phyloP scores from a whole-genome alignment of 805 yeast genomes.

The Blastobotrys parvus region DNA sequence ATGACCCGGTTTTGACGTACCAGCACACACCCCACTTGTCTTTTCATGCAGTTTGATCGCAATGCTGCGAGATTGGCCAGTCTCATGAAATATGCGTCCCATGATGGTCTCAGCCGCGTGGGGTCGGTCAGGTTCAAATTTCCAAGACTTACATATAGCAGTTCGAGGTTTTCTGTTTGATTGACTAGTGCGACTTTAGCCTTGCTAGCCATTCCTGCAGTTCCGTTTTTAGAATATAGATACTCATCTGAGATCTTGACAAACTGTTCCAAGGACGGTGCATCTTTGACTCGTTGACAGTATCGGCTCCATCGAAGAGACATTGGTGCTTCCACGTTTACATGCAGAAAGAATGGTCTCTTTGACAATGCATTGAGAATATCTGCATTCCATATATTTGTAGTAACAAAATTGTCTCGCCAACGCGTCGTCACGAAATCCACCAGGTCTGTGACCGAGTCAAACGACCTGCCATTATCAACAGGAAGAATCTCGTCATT shows the following conservation, averaged over 20 bases:
- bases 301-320: conserved; percentile 11
- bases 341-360: conserved; percentile 78
- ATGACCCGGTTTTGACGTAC: conserved; percentile 79
- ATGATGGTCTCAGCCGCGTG: conserved; percentile 71
- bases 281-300: not conserved
- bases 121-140: conserved; percentile 40
- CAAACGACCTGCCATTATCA: conserved; percentile 34
- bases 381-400: conserved; percentile 37
- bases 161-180: conserved; percentile 31
- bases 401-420: conserved; percentile 52
- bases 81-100: conserved; percentile 96
- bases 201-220: conserved; percentile 37
- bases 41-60: conserved; percentile 92
- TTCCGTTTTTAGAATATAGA: conserved; percentile 21
- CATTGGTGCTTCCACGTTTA: conserved; percentile 69
- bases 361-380: conserved; percentile 43
- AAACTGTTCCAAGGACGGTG: conserved; percentile 30
- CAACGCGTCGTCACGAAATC: conserved; percentile 60
- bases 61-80: conserved; percentile 88
- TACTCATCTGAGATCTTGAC: conserved; percentile 28
- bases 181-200: conserved; percentile 57
- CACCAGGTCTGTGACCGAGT: conserved; percentile 37
- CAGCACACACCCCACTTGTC: conserved; percentile 94
- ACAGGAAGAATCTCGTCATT: not conserved
- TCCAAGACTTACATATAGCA: conserved; percentile 34